Evolutionary conservation across 225 moss, liverwort and hornwort species (phyloP).

Genomic region (Bryum argenteum): DNA sequence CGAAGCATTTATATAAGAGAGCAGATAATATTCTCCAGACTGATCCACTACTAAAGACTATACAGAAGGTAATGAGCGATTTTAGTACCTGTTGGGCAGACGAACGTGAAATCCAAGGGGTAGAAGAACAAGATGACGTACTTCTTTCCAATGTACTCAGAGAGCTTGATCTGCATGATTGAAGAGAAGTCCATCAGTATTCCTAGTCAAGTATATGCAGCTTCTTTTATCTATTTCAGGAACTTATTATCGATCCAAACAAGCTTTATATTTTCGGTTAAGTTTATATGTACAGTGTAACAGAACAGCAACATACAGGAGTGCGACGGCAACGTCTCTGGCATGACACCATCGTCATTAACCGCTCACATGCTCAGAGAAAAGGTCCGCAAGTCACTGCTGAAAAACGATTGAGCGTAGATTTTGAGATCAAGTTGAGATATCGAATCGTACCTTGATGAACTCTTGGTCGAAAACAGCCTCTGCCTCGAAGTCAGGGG

Average conservation of each 20-base stretch:
- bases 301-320: constrained; percentile 27
- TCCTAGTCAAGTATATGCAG: background rate
- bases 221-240: background rate
- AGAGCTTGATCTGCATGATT: constrained; percentile 79
- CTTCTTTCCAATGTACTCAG: constrained; percentile 94
- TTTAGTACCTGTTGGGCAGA: constrained; percentile 74
- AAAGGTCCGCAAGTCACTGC: constrained; percentile 23
- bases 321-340: constrained; percentile 21
- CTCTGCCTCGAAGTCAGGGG: constrained; percentile 96
- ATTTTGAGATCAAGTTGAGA: background rate
- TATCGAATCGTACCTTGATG: constrained; percentile 56
- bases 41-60: background rate
- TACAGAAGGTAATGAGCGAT: background rate
- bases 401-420: background rate
- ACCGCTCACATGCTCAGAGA: constrained; percentile 36
- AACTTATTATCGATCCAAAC: background rate
- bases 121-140: constrained; percentile 98
- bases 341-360: constrained; percentile 25
- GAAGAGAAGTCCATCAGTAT: background rate
- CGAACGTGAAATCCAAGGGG: constrained; percentile 97
- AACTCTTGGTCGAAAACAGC: constrained; percentile 98
- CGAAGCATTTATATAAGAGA: background rate
- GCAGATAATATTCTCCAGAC: background rate
- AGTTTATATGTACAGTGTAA: background rate
- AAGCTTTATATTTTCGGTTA: background rate